Percentiles rank a stretch among this genome's conserved stretches.
Conservation (phyloP, 2,329 filamentous ascomycete species). For the Paraphaeosphaeria minitans region DNA sequence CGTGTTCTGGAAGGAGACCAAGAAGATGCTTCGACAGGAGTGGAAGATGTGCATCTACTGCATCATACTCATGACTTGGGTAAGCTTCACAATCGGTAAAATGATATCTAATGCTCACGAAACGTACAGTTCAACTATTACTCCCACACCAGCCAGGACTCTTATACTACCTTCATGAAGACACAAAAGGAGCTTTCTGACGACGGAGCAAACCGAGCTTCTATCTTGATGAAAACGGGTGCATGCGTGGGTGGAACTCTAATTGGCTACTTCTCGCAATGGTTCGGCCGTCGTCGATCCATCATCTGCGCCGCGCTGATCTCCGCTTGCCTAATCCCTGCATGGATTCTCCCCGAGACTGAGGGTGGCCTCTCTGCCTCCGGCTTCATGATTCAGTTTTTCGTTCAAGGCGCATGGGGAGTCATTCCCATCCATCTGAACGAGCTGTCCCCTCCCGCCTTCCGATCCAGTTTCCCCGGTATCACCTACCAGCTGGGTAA, state of each 20-base stretch:
- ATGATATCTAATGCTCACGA: background rate
- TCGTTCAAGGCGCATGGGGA: conserved; percentile 52
- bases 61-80: conserved; percentile 76
- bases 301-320: conserved; percentile 67
- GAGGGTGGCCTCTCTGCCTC: conserved; percentile 65
- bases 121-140: conserved; percentile 60
- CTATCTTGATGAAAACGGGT: conserved; percentile 81
- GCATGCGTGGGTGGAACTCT: conserved; percentile 75
- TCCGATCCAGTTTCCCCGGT: conserved; percentile 72
- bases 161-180: conserved; percentile 81
- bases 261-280: conserved; percentile 76
- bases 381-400: conserved; percentile 70
- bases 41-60: conserved; percentile 82
- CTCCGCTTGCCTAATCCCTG: conserved; percentile 67
- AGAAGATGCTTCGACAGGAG: conserved; percentile 68
- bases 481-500: conserved; percentile 77
- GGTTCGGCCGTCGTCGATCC: conserved; percentile 71
- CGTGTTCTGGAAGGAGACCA: conserved; percentile 72
- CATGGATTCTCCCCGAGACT: conserved; percentile 70
- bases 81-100: conserved; percentile 21
- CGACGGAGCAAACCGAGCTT: conserved; percentile 68
- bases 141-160: conserved; percentile 80
- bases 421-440: conserved; percentile 70
- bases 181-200: conserved; percentile 72
- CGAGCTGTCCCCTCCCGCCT: conserved; percentile 72